A percentile compares a stretch with the other conserved stretches of the same genome.
Evolutionary conservation across 2,329 filamentous ascomycete genomes (phyloP).

Genomic region (Sclerotinia spermophila): DNA sequence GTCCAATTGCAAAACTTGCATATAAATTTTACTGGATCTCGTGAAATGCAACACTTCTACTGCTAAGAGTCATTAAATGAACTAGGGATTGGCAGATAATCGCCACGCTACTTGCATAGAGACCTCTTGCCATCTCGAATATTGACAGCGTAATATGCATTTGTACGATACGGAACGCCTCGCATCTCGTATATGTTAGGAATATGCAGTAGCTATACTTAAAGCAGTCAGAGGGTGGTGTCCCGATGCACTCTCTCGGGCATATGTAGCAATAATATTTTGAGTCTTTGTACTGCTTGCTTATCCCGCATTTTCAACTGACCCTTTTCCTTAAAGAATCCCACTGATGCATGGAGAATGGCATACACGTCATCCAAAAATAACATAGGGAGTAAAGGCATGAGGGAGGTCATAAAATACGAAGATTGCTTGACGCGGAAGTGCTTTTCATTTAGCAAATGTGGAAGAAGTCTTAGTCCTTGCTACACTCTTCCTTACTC

Average conservation of each 20-base stretch:
- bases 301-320: background rate
- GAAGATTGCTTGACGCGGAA: background rate
- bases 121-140: too few species aligned
- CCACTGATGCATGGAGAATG: background rate
- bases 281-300: background rate
- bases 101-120: too few species aligned
- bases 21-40: too few species aligned
- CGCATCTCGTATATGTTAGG: background rate
- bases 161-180: too few species aligned
- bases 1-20: too few species aligned
- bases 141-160: too few species aligned
- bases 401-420: too few species aligned
- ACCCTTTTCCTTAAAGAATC: background rate
- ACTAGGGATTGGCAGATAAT: too few species aligned
- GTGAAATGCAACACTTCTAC: too few species aligned
- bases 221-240: background rate
- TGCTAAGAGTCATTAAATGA: too few species aligned
- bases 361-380: background rate
- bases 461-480: background rate
- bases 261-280: rapidly evolving
- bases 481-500: background rate
- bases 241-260: background rate
- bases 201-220: too few species aligned
- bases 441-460: background rate
- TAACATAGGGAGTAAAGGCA: background rate